phyloP scores from a whole-genome alignment of 805 yeast species.

The Candida boleticola region DNA sequence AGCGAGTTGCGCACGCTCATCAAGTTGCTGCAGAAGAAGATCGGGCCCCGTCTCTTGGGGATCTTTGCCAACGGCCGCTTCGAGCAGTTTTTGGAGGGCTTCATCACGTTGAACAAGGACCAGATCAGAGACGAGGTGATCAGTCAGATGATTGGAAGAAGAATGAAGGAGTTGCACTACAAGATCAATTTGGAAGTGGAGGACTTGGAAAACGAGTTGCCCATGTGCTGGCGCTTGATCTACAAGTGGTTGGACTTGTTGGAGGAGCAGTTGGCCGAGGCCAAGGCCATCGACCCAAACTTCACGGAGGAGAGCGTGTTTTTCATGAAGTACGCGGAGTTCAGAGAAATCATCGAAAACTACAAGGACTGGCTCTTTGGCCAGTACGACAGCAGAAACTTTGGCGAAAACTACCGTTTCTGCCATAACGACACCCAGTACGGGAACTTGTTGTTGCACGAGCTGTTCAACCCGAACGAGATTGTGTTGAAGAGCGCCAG shows the following conservation, averaged over 20 bases:
- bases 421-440: slow-evolving; percentile 98
- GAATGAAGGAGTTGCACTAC: slow-evolving; percentile 92
- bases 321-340: slow-evolving; percentile 47
- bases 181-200: slow-evolving; percentile 63
- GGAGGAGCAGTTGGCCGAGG: slow-evolving; percentile 41
- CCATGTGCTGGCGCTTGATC: slow-evolving; percentile 68
- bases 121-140: slow-evolving; percentile 75
- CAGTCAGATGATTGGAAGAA: slow-evolving; percentile 82
- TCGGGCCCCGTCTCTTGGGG: slow-evolving; percentile 88
- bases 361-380: slow-evolving; percentile 65
- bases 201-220: slow-evolving; percentile 55
- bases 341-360: slow-evolving; percentile 44
- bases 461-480: slow-evolving; percentile 50
- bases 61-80: slow-evolving; percentile 90
- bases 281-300: slow-evolving; percentile 19
- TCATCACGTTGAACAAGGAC: slow-evolving; percentile 68
- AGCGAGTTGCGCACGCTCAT: slow-evolving; percentile 70
- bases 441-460: slow-evolving; percentile 77
- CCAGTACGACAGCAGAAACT: slow-evolving; percentile 43
- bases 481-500: slow-evolving; percentile 19
- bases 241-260: slow-evolving; percentile 63
- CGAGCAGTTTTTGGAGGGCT: slow-evolving; percentile 87
- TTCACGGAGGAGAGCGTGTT: slow-evolving; percentile 31
- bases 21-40: slow-evolving; percentile 70
- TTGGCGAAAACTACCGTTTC: slow-evolving; percentile 60